A percentile compares a stretch with the other conserved stretches of the same genome.
phyloP scores from a whole-genome alignment of 768 basidiomycete species.

The Leccinum subtestaceum region DNA sequence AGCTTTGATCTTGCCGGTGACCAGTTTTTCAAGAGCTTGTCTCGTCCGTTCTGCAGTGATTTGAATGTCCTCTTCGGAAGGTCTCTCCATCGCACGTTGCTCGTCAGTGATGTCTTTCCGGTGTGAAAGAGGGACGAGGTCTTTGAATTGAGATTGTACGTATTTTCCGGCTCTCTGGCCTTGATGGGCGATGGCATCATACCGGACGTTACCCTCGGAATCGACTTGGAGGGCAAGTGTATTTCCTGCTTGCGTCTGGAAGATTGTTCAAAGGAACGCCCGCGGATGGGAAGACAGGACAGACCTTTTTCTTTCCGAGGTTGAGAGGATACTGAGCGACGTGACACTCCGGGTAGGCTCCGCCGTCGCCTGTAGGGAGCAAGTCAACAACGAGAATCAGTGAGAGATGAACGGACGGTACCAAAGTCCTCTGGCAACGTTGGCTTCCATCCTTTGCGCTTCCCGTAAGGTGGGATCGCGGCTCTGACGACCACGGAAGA shows the following conservation, averaged over 20 bases:
- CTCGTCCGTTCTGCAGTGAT: slow-evolving; percentile 89
- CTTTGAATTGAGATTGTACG: slow-evolving; percentile 96
- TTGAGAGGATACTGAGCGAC: slow-evolving; percentile 95
- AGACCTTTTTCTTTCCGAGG: slow-evolving; percentile 92
- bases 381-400: neutral
- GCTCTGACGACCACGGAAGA: slow-evolving; percentile 45
- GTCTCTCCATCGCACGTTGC: slow-evolving; percentile 79
- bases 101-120: slow-evolving; percentile 83
- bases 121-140: slow-evolving; percentile 88
- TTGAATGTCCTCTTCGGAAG: slow-evolving; percentile 90
- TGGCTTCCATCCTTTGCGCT: slow-evolving; percentile 84
- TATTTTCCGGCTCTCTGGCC: slow-evolving; percentile 85
- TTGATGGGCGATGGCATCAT: slow-evolving; percentile 95
- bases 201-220: slow-evolving; percentile 92
- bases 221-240: slow-evolving; percentile 97
- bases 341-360: slow-evolving; percentile 93
- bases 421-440: slow-evolving; percentile 80
- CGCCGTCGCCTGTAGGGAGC: slow-evolving; percentile 65
- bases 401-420: slow-evolving; percentile 35
- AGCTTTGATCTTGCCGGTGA: slow-evolving; percentile 95
- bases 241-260: slow-evolving; percentile 84
- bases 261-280: slow-evolving; percentile 1
- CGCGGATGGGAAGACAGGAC: slow-evolving; percentile 17
- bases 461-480: slow-evolving; percentile 79
- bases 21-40: slow-evolving; percentile 88